A percentile compares a stretch with the other conserved stretches of the same genome.
phyloP scores from a whole-genome alignment of 2,329 filamentous ascomycete species.

The Anthostomella pinea region DNA sequence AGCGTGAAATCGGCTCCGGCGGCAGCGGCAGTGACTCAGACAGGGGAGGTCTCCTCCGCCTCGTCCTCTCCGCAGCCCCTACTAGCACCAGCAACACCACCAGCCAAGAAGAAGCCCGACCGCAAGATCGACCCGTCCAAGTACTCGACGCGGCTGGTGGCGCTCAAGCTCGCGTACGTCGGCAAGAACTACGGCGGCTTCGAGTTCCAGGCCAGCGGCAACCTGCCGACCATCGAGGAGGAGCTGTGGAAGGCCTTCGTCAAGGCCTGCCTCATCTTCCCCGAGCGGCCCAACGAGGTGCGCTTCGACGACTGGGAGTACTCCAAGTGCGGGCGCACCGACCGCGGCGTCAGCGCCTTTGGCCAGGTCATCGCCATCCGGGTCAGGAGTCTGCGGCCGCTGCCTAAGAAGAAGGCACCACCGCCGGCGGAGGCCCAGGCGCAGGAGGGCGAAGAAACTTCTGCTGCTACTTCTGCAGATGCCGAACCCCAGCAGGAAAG shows the following conservation, averaged over 20 bases:
- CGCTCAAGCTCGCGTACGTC: conserved; percentile 90
- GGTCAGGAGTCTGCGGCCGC: conserved; percentile 74
- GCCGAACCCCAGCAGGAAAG: too few relatives aligned
- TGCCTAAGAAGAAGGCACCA: conserved; percentile 35
- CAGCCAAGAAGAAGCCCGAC: conserved; percentile 35
- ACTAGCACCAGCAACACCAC: background rate
- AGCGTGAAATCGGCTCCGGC: background rate
- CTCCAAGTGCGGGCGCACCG: conserved; percentile 91
- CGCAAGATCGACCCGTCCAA: conserved; percentile 71
- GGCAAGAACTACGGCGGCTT: conserved; percentile 91
- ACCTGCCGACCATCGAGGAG: conserved; percentile 83
- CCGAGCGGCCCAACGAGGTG: conserved; percentile 59
- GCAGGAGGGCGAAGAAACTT: conserved; percentile 5
- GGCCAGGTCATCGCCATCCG: conserved; percentile 87
- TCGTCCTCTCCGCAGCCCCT: background rate
- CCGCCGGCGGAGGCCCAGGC: conserved; percentile 4
- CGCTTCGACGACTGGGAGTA: conserved; percentile 86
- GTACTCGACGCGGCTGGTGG: conserved; percentile 81
- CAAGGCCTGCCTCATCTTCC: conserved; percentile 78
- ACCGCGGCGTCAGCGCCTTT: conserved; percentile 92
- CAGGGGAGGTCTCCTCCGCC: too few relatives aligned
- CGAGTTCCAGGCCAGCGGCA: conserved; percentile 75
- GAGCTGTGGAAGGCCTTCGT: conserved; percentile 88
- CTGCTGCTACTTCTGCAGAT: conserved; percentile 17
- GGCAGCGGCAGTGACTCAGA: background rate